Conservation (phyloP, 768 basidiomycete species). For the Tremella mesenterica region DNA sequence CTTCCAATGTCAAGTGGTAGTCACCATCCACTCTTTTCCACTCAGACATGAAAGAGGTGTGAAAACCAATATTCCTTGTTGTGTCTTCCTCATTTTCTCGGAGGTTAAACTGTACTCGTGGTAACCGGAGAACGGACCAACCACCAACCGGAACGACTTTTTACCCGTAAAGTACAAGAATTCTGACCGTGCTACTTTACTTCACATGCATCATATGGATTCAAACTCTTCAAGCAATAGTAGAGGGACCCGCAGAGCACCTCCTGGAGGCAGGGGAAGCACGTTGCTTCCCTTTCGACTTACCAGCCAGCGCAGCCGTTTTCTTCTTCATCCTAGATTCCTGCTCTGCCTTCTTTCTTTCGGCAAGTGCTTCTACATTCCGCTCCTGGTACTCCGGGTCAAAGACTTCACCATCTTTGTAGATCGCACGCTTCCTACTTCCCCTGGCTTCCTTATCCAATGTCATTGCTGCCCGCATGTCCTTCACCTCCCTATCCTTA, state of each 20-base stretch:
- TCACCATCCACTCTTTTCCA: too few relatives aligned
- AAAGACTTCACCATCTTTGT: not conserved
- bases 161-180: not conserved
- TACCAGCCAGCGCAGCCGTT: not conserved
- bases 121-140: too few relatives aligned
- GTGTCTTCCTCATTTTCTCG: too few relatives aligned
- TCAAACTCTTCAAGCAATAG: not conserved
- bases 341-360: not conserved
- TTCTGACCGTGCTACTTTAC: not conserved
- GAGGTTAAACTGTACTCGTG: not conserved
- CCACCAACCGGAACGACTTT: not conserved
- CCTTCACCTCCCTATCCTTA: not conserved
- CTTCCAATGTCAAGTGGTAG: too few relatives aligned
- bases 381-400: not conserved
- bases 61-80: too few relatives aligned
- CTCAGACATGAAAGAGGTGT: too few relatives aligned
- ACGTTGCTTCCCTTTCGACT: not conserved
- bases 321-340: not conserved
- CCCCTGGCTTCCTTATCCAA: slow-evolving; percentile 7
- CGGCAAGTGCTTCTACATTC: not conserved
- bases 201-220: not conserved
- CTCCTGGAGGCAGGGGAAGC: not conserved
- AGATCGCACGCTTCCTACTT: not conserved
- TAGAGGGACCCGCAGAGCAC: not conserved
- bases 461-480: not conserved